A percentile compares a stretch with the other conserved stretches of the same genome.
Evolutionary conservation across 768 basidiomycete genomes (phyloP).

Genomic region (Tulasnella sp.): DNA sequence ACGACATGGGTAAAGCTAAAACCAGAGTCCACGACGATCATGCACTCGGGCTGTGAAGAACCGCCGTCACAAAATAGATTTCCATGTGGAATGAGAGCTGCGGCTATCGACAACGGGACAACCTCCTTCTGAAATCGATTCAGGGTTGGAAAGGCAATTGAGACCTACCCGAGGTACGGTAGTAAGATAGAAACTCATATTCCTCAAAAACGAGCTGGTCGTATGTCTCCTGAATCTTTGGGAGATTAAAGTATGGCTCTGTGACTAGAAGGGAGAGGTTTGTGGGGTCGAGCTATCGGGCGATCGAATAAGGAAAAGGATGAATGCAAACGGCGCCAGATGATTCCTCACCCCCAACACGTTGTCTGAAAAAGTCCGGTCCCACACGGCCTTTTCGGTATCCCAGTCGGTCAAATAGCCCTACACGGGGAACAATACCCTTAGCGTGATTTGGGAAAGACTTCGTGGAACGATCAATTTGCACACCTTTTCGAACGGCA

Average conservation of each 20-base stretch:
- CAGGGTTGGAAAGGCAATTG: conserved; percentile 19
- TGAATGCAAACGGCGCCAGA: background rate
- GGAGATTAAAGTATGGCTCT: conserved; percentile 89
- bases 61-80: conserved; percentile 44
- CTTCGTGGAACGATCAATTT: conserved; percentile 1
- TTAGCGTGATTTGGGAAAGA: conserved; percentile 9
- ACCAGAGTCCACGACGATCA: conserved; percentile 75
- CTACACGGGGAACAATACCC: conserved; percentile 33
- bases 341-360: conserved; percentile 12
- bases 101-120: conserved; percentile 38
- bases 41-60: conserved; percentile 53
- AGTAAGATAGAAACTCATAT: conserved; percentile 80
- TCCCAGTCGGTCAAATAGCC: conserved; percentile 94
- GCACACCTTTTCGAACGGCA: conserved; percentile 77
- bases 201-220: conserved; percentile 96
- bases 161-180: conserved; percentile 65
- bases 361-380: conserved; percentile 67
- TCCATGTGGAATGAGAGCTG: conserved; percentile 65
- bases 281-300: conserved; percentile 52
- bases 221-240: conserved; percentile 82
- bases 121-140: background rate
- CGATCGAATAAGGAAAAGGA: background rate
- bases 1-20: conserved; percentile 92
- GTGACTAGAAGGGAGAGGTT: conserved; percentile 72
- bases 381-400: conserved; percentile 89